Evolutionary conservation across 208 protist species (phyloP).

Genomic region (Phytomonas francai): DNA sequence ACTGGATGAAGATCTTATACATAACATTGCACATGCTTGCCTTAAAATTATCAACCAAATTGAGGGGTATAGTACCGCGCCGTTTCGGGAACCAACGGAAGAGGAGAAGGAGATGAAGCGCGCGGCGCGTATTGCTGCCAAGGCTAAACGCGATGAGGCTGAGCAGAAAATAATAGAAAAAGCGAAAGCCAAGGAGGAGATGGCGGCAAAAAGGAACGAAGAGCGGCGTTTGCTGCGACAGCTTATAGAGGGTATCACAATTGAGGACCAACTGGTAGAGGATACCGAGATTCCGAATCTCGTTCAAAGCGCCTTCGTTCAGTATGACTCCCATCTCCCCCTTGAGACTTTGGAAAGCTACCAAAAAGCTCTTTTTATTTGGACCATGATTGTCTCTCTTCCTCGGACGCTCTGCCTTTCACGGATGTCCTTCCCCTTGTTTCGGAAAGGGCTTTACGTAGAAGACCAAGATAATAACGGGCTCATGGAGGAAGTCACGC

Average conservation of each 20-base stretch:
- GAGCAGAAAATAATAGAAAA: slow-evolving; percentile 31
- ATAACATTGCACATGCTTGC: slow-evolving; percentile 77
- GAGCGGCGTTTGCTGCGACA: slow-evolving; percentile 46
- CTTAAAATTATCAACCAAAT: slow-evolving; percentile 67
- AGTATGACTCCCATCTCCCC: slow-evolving; percentile 31
- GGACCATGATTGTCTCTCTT: slow-evolving; percentile 63
- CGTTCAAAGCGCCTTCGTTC: slow-evolving; percentile 34
- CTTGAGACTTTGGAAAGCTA: slow-evolving; percentile 33
- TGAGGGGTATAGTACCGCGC: slow-evolving; percentile 68
- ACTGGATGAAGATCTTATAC: slow-evolving; percentile 83
- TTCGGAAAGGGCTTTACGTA: slow-evolving; percentile 54
- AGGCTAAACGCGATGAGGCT: slow-evolving; percentile 62
- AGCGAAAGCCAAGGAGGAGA: slow-evolving; percentile 38
- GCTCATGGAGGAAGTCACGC: slow-evolving; percentile 76
- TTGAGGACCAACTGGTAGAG: slow-evolving; percentile 35
- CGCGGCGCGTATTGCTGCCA: slow-evolving; percentile 35
- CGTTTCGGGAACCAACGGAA: slow-evolving; percentile 38
- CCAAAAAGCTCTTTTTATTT: slow-evolving; percentile 71
- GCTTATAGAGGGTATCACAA: slow-evolving; percentile 24
- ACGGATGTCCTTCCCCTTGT: slow-evolving; percentile 71
- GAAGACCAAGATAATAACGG: slow-evolving; percentile 61
- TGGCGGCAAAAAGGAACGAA: slow-evolving; percentile 46
- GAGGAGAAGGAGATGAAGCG: slow-evolving; percentile 51
- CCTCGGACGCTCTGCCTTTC: slow-evolving; percentile 53
- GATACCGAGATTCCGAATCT: slow-evolving; percentile 43